phyloP scores from a whole-genome alignment of 2,329 filamentous ascomycete species.

The Aspergillus aculeatus region DNA sequence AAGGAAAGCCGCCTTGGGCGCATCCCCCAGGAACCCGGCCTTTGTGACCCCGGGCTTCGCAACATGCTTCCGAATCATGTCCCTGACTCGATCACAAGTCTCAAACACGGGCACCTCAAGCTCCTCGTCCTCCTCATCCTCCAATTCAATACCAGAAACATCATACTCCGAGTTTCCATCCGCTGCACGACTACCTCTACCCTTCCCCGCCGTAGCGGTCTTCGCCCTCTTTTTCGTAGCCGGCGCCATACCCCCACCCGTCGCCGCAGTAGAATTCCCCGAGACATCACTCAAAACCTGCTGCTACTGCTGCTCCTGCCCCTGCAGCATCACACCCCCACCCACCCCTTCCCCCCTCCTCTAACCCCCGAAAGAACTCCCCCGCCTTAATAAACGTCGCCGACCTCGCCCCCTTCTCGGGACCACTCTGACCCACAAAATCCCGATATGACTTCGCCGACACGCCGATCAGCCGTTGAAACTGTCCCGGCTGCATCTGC shows the following conservation, averaged over 20 bases:
- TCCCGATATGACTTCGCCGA: constrained; percentile 36
- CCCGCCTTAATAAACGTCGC: constrained; percentile 29
- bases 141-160: constrained; percentile 45
- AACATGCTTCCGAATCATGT: constrained; percentile 56
- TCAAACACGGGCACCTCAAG: constrained; percentile 54
- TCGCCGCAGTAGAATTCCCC: not conserved
- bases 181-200: constrained; percentile 26
- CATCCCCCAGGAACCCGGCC: constrained; percentile 52
- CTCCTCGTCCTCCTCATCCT: constrained; percentile 53
- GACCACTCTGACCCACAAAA: constrained; percentile 49
- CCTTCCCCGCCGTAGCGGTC: constrained; percentile 11
- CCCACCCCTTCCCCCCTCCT: constrained; percentile 28
- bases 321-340: constrained; percentile 44
- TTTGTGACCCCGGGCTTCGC: constrained; percentile 51
- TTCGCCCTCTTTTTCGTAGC: constrained; percentile 2
- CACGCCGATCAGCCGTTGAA: constrained; percentile 41
- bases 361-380: constrained; percentile 40
- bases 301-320: not conserved
- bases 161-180: constrained; percentile 35
- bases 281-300: not conserved
- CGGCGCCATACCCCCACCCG: not conserved
- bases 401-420: constrained; percentile 29
- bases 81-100: constrained; percentile 58
- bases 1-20: constrained; percentile 44
- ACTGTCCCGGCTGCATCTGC: constrained; percentile 48